Evolutionary conservation across 345 rosid species (phyloP).

Genomic region (Salix dunnii): DNA sequence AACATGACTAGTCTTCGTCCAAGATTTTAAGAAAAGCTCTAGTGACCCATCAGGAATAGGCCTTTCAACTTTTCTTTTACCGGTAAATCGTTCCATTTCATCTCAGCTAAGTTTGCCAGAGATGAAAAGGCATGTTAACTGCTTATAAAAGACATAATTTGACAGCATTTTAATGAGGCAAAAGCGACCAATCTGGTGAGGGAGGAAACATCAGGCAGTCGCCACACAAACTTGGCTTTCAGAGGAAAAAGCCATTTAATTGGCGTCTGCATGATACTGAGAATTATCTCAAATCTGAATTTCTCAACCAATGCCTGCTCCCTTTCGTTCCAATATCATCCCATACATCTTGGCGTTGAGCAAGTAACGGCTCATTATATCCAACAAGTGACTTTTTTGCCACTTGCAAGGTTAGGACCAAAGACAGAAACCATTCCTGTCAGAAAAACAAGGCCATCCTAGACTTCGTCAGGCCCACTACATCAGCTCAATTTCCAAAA

Average conservation of each 20-base stretch:
- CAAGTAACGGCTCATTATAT: not conserved
- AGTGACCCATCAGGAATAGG: not conserved
- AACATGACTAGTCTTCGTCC: not conserved
- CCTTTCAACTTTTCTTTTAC: not conserved
- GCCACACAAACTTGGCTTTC: not conserved
- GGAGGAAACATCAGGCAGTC: not conserved
- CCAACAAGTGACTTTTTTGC: not conserved
- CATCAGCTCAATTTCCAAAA: not conserved
- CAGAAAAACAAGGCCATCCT: not conserved
- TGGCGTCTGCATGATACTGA: not conserved
- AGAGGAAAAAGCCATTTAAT: not conserved
- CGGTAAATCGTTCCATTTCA: constrained; percentile 3
- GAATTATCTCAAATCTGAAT: not conserved
- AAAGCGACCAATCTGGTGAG: not conserved
- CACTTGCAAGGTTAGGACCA: not conserved
- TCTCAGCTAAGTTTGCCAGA: not conserved
- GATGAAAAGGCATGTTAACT: not conserved
- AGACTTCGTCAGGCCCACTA: not conserved
- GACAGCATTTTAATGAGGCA: not conserved
- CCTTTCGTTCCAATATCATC: not conserved
- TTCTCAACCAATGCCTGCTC: not conserved
- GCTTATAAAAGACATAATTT: not conserved
- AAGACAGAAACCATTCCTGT: not conserved
- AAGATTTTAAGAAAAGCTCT: not conserved
- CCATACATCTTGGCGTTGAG: not conserved